Evolutionary conservation across 1,284 basidiomycete species (phyloP), one percentile per base, ranked within the genome.

Genomic region (Trametes pubescens): DNA sequence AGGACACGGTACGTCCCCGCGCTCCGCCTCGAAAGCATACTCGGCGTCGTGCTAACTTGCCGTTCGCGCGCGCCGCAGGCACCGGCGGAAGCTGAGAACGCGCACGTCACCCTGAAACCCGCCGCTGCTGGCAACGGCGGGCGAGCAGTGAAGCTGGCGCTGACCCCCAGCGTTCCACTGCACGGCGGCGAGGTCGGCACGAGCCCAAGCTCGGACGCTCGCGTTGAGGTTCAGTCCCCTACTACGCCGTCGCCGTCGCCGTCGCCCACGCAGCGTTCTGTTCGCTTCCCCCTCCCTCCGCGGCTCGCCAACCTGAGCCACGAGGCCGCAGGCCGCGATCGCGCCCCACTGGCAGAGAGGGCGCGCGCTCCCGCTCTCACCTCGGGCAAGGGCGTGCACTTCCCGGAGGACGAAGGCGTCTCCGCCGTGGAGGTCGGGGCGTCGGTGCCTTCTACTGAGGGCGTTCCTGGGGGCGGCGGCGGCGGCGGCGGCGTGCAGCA

Each of bases 91-190:
- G 57, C 35, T 24, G 54, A 57, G 29, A 56, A 40, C 49, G 2
- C 16, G n/a, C 26, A 59, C 54, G 57, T 62, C 60, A 62, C 51
- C 34, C 21, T 62, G 60, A 62, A 62, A 65, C 59, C 34, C 38
- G 59, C 32, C 32, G 47, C 37, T 21, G 47, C 53, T 18, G 55
- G 44, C 26, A 48, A 51, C 32, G 47, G 40, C 53, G 35, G 35
- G 49, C 34, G 47, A 44, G 43, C 43, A 44, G 43, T 32, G 37
- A 38, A 38, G 11, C 37, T 38, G 10, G 37, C 37, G 37, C 37
- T 16, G 11, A 5, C 37, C 37, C 3, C 10, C 10, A 5, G 37
- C 37, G 5, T 13, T 16, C 37, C 37, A 4, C 37, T 29, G 26
- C 56, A 32, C 29, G 14, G 4, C 8, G 29, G 29, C 29, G 4